Base-by-base conservation (phyloP, 805 yeast genomes). In the Saccharomyces mikatae region DNA sequence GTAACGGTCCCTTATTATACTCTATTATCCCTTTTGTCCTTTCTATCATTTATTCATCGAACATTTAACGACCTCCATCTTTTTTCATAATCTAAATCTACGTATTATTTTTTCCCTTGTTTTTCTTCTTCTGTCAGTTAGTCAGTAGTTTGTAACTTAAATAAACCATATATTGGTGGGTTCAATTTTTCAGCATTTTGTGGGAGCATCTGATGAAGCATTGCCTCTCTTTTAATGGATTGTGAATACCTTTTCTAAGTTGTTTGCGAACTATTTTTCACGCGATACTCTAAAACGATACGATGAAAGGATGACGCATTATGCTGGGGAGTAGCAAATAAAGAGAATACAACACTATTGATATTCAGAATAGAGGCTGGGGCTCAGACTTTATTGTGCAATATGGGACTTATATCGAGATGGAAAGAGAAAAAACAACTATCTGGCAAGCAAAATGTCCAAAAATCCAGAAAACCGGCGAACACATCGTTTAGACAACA, bases 401-500 rank as follows among this genome's bases (percentile, higher is more conserved):
- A 24, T 29, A 27, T 14, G 22, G 27, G 29, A 30, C 36, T 9
- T 21, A 36, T n/a, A 41, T 22, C 11, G 30, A 46, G 28, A 48
- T 21, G 44, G 44, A 36, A n/a, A 17, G 22, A 36, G 24, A 36
- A 36, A 21, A 36, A 17, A 36, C 24, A 36, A 22, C 13, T 36
- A 24, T 36, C 44, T 21, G 17, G 44, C 8, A 36, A 36, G 60
- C 68, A 28, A 63, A 56, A 36, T 9, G 24, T 67, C 26, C 61
- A 54, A 22, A 76, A 76, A 56, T 77, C 82, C 1, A 73, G 83
- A 57, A 75, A 74, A 62, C 85, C 85, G 32, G 80, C 81, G 52
- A 80, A 87, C 67, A 87, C 92, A 8, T 90, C 91, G 6, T 87
- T 87, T 66, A 78, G 91, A 65, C 95, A 87, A 62, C 86, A 81